A percentile compares a stretch with the other conserved stretches of the same genome.
Evolutionary conservation across 192 early-diverging fungal species (phyloP).

Genomic region (Coemansia pectinata): DNA sequence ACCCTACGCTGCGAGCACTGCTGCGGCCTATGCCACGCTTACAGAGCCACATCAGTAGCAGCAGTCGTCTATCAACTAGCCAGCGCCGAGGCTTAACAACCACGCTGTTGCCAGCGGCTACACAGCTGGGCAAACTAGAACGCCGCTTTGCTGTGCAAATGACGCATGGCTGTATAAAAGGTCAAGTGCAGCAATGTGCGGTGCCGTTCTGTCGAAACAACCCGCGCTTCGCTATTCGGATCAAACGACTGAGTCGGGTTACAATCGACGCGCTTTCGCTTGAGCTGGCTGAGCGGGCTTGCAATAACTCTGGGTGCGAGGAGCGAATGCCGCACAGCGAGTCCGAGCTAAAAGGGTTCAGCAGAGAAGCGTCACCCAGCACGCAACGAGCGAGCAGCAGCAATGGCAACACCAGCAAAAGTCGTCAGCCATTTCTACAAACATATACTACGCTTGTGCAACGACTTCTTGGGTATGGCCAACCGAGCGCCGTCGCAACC

Average conservation of each 20-base stretch:
- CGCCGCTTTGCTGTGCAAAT: constrained; percentile 18
- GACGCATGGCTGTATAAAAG: constrained; percentile 15
- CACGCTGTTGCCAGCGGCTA: neutral
- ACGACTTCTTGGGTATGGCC: constrained; percentile 4
- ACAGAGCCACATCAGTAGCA: neutral
- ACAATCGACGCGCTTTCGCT: constrained; percentile 13
- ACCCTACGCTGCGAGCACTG: constrained; percentile 12
- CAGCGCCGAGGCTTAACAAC: neutral
- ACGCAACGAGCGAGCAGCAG: neutral
- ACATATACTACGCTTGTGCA: constrained; percentile 11
- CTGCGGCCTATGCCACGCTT: constrained; percentile 9
- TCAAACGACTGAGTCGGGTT: constrained; percentile 1
- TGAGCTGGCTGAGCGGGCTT: constrained; percentile 26
- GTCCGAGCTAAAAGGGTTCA: neutral
- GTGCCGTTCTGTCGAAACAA: constrained; percentile 28
- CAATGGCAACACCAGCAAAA: neutral
- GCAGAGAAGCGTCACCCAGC: neutral
- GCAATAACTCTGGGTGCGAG: neutral
- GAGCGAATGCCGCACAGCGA: constrained; percentile 30
- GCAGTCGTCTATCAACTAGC: neutral
- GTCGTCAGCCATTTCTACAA: constrained; percentile 5
- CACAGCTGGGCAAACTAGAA: neutral
- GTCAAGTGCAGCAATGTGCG: constrained; percentile 1
- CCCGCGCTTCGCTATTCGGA: neutral
- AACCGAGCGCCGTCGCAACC: neutral